A percentile compares a stretch with the other conserved stretches of the same genome.
Evolutionary conservation across 345 rosid species (phyloP).

Genomic region (Eucalyptus curtisii): DNA sequence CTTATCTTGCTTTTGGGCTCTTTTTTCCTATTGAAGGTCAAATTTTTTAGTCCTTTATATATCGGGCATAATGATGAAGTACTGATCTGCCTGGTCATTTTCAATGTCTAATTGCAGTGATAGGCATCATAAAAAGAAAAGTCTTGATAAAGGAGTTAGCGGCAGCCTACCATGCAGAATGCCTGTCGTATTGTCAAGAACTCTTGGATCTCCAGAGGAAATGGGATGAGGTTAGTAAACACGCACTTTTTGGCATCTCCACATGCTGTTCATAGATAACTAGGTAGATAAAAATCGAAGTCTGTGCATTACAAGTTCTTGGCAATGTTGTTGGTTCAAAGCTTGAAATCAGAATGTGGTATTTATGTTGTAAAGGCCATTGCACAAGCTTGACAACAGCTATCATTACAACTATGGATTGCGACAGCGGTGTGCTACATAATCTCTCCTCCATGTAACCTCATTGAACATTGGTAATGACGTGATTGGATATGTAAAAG

Average conservation of each 20-base stretch:
- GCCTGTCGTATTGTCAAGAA: conserved; percentile 74
- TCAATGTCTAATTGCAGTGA: conserved; percentile 31
- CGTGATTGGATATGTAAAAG: neutral
- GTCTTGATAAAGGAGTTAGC: conserved; percentile 90
- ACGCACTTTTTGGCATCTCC: neutral
- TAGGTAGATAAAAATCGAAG: neutral
- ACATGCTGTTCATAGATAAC: neutral
- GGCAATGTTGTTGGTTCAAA: neutral
- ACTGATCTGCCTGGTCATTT: neutral
- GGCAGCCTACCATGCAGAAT: conserved; percentile 70
- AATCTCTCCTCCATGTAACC: neutral
- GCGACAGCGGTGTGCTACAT: neutral
- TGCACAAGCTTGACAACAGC: neutral
- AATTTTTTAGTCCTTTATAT: neutral
- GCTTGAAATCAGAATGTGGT: neutral
- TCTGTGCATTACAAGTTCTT: neutral
- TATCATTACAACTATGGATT: neutral
- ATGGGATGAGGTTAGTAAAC: conserved; percentile 50
- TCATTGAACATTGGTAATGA: neutral
- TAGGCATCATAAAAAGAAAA: conserved; percentile 90
- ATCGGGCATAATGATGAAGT: neutral
- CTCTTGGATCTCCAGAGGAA: conserved; percentile 76
- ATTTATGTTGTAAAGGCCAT: neutral
- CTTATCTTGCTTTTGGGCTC: neutral
- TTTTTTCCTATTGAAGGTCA: neutral